Conservation (phyloP, 1,284 basidiomycete species). For the Trichosporon sp. region DNA sequence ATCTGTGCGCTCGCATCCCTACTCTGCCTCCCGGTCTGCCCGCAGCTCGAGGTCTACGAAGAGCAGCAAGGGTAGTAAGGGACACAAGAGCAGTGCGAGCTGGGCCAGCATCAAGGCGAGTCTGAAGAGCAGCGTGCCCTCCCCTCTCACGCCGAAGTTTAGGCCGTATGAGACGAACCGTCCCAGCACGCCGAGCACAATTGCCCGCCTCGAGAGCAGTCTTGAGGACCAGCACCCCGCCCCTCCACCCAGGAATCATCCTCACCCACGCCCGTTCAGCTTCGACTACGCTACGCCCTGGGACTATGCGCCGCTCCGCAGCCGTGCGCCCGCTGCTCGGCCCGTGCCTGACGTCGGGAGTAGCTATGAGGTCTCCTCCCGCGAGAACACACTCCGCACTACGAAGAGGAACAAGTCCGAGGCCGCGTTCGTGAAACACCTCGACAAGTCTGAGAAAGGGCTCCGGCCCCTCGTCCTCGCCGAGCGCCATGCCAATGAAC, state of each 20-base stretch:
- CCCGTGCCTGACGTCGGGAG: not conserved
- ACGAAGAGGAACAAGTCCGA: not conserved
- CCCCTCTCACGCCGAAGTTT: not conserved
- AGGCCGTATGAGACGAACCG: too few relatives aligned
- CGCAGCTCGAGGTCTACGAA: not conserved
- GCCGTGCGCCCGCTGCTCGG: not conserved
- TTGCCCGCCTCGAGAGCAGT: not conserved
- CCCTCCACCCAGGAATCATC: not conserved
- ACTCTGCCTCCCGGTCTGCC: not conserved
- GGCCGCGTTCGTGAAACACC: not conserved
- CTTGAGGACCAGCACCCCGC: not conserved
- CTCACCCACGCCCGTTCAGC: not conserved
- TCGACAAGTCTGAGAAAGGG: not conserved
- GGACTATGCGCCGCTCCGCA: not conserved
- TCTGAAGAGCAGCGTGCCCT: slow-evolving; percentile 8
- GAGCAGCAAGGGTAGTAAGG: not conserved
- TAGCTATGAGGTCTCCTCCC: not conserved
- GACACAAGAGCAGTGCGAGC: not conserved
- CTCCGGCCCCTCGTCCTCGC: slow-evolving; percentile 5
- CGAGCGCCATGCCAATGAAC: not conserved
- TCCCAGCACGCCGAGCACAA: not conserved
- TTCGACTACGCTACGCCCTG: not conserved
- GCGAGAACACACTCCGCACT: not conserved
- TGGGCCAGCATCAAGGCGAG: slow-evolving; percentile 16
- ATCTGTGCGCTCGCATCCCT: not conserved